Conservation (phyloP, 768 basidiomycete genomes). For the Pisolithus tinctorius region DNA sequence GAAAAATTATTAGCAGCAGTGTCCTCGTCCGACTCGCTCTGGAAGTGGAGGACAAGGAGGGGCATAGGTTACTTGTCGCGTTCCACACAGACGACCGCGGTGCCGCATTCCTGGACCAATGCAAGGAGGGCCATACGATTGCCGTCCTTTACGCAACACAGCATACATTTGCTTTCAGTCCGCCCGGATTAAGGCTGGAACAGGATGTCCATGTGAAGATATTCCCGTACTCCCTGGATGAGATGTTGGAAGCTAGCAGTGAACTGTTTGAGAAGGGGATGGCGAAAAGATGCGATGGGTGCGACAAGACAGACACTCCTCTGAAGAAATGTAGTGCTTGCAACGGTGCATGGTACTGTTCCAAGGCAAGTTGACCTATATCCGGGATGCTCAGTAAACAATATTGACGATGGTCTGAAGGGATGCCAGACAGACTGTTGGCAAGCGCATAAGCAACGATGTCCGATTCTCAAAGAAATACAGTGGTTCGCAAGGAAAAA, state of each 20-base stretch:
- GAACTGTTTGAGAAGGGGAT: constrained; percentile 14
- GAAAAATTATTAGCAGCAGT: constrained; percentile 17
- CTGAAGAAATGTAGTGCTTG: constrained; percentile 23
- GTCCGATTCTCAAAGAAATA: constrained; percentile 19
- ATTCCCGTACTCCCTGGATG: constrained; percentile 21
- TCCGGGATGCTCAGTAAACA: neutral
- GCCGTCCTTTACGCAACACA: constrained; percentile 26
- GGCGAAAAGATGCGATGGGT: constrained; percentile 16
- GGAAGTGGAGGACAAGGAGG: constrained; percentile 24
- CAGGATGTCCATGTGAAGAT: constrained; percentile 18
- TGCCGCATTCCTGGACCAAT: constrained; percentile 13
- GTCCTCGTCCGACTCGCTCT: constrained; percentile 22
- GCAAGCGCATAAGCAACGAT: constrained; percentile 17
- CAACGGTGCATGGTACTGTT: constrained; percentile 25
- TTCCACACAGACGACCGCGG: constrained; percentile 29
- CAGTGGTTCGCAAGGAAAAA: constrained; percentile 25
- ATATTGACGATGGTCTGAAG: constrained; percentile 10
- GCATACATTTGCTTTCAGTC: constrained; percentile 24
- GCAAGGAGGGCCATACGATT: constrained; percentile 23
- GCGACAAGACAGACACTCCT: constrained; percentile 10
- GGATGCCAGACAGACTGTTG: constrained; percentile 18
- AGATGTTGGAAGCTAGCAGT: constrained; percentile 20
- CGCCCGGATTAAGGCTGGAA: constrained; percentile 23
- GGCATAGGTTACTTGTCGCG: constrained; percentile 18
- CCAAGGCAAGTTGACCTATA: constrained; percentile 14